Conservation (phyloP, 768 basidiomycete genomes). For the Lactarius indigo region DNA sequence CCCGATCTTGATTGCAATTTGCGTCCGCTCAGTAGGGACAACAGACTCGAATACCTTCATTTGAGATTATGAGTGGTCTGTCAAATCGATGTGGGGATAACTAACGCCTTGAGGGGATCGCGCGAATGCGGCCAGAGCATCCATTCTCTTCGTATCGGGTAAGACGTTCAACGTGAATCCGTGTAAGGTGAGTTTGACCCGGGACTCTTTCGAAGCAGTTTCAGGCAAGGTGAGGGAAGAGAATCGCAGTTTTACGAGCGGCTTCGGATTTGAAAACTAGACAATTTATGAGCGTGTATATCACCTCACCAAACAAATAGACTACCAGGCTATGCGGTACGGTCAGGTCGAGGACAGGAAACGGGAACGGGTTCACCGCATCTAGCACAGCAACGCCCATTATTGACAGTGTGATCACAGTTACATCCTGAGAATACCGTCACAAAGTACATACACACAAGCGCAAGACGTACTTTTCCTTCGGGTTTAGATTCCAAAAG, state of each 20-base stretch:
- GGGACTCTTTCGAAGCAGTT: conserved; percentile 73
- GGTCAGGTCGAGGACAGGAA: conserved; percentile 52
- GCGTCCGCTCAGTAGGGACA: conserved; percentile 83
- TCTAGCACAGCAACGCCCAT: conserved; percentile 61
- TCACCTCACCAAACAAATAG: conserved; percentile 13
- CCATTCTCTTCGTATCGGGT: conserved; percentile 59
- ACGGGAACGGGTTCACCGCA: conserved; percentile 34
- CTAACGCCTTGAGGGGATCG: conserved; percentile 88
- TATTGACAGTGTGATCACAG: conserved; percentile 56
- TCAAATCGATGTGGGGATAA: conserved; percentile 18
- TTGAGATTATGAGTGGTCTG: background rate
- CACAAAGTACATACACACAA: background rate
- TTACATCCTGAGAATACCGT: conserved; percentile 55
- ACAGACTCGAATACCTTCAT: conserved; percentile 87
- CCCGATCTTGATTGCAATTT: conserved; percentile 56
- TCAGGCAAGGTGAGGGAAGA: conserved; percentile 58
- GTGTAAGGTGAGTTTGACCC: conserved; percentile 57
- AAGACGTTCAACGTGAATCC: conserved; percentile 61
- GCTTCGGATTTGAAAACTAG: conserved; percentile 37
- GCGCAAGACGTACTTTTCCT: conserved; percentile 51
- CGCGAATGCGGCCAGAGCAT: conserved; percentile 58
- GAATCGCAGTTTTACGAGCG: conserved; percentile 62
- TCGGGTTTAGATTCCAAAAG: conserved; percentile 66
- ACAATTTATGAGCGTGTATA: conserved; percentile 1
- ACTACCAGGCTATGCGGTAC: conserved; percentile 57